Conservation (phyloP, 140 eudicot genomes). For the Cichorium intybus region DNA sequence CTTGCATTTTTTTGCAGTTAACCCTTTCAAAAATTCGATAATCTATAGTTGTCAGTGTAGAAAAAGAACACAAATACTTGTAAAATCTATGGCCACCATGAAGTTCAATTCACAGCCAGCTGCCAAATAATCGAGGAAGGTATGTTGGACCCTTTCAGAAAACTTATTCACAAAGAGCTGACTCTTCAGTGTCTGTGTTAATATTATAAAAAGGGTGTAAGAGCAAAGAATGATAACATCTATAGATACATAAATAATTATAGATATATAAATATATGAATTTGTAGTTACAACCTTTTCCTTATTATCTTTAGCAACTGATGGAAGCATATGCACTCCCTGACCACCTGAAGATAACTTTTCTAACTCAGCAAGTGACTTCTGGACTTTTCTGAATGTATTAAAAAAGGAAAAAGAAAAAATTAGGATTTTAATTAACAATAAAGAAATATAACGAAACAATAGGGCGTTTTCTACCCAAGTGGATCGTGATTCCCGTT, state of each 20-base stretch:
- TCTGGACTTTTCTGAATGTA: conserved; percentile 66
- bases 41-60: not conserved
- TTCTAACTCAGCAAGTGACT: conserved; percentile 80
- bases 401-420: conserved; percentile 9
- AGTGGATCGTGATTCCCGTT: conserved; percentile 88
- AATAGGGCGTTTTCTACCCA: conserved; percentile 57
- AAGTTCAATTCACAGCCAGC: conserved; percentile 91
- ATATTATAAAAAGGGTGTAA: not conserved
- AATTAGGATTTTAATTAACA: conserved; percentile 6
- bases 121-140: conserved; percentile 91
- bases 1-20: too few species aligned
- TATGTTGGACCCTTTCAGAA: conserved; percentile 70
- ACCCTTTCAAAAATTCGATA: too few species aligned
- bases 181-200: conserved; percentile 76
- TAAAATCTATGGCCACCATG: conserved; percentile 97
- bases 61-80: conserved; percentile 44
- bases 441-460: conserved; percentile 9
- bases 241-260: not conserved
- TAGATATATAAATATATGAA: not conserved
- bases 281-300: conserved; percentile 53
- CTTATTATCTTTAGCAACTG: conserved; percentile 52
- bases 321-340: conserved; percentile 65
- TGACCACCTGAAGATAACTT: conserved; percentile 48
- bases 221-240: not conserved
- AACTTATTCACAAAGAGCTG: conserved; percentile 78